Evolutionary conservation across 768 basidiomycete species (phyloP).

Genomic region (Suillus brevipes): DNA sequence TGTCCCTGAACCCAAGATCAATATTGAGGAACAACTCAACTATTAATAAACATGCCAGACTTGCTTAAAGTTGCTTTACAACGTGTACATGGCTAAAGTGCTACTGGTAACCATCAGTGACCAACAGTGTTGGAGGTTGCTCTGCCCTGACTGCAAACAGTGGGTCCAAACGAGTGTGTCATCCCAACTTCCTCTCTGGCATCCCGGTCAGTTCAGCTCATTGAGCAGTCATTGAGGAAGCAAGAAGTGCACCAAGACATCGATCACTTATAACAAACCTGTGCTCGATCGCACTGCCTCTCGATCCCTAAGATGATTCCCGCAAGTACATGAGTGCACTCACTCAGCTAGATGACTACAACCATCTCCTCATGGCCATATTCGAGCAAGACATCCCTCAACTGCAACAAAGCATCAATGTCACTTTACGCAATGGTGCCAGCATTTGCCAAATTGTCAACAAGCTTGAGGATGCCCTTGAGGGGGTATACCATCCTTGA

Average conservation of each 20-base stretch:
- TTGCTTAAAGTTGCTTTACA: not conserved
- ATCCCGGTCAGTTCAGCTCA: not conserved
- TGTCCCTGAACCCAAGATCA: no score
- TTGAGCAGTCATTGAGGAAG: not conserved
- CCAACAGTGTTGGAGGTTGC: not conserved
- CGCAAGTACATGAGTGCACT: not conserved
- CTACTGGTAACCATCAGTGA: not conserved
- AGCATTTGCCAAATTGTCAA: not conserved
- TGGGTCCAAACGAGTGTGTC: not conserved
- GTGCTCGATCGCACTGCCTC: not conserved
- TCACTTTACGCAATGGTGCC: constrained; percentile 12
- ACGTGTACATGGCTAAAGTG: not conserved
- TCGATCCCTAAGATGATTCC: not conserved
- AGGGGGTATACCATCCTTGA: not conserved
- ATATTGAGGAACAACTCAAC: not conserved
- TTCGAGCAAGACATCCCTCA: constrained; percentile 7
- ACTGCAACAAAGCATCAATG: constrained; percentile 1
- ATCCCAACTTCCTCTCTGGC: not conserved
- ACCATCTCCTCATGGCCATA: not conserved
- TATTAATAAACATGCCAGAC: not conserved
- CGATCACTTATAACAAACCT: not conserved
- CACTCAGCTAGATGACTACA: not conserved
- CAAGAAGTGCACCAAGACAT: not conserved
- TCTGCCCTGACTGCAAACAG: not conserved
- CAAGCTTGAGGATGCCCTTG: constrained; percentile 11